Base-by-base conservation (phyloP, 1,284 basidiomycete genomes). In the Golubevia pallescens region DNA sequence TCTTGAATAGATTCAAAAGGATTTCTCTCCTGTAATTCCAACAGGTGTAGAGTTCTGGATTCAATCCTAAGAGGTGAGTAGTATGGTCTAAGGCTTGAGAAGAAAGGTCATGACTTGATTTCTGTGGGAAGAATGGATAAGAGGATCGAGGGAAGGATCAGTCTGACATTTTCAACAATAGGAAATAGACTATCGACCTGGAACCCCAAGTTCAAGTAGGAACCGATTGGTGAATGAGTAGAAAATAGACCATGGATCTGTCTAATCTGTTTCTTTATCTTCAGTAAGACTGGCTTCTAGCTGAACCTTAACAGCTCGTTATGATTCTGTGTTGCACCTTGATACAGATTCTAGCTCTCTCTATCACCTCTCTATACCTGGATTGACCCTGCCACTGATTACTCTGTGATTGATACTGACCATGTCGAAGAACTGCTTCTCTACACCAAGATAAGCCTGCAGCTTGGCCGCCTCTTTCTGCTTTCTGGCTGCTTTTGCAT, bases 11-110 rank as follows among this genome's bases (percentile, higher is more conserved):
- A n/a, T 65, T 24, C 14, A 67, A 38, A 8, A 84, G 65, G 3
- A 84, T 65, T 8, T 69, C 62, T 0, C 82, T 62, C 1, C 82
- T 69, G 62, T 74, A 84, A 62, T 84, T 85, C 82, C 82, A 85
- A 3, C 70, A 80, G 4, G 81, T 79, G 62, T 82, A 84, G 34
- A 78, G 71, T 55, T 85, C 82, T 7, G 82, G 82, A 62, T 84
- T 85, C 57, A 77, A 61, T 4, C 76, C 66, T 2, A 85, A 68
- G 19, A 85, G 61, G 14, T 71, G 67, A 1, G 77, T 75, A 0
- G 79, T 81, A 32, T 66, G 69, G 13, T 75, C 69, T 28, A 84
- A 69, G 2, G 73, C 70, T 0, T 63, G 65, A 1, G 55, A 32
- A 23, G 5, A 57, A 10, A 48, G 21, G 2, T 24, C 62, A 23